These are phyloP conservation scores for Blastocrithidia nonstop DNA, from an alignment of 208 protist species.

Conservation along the genomic window DNA sequence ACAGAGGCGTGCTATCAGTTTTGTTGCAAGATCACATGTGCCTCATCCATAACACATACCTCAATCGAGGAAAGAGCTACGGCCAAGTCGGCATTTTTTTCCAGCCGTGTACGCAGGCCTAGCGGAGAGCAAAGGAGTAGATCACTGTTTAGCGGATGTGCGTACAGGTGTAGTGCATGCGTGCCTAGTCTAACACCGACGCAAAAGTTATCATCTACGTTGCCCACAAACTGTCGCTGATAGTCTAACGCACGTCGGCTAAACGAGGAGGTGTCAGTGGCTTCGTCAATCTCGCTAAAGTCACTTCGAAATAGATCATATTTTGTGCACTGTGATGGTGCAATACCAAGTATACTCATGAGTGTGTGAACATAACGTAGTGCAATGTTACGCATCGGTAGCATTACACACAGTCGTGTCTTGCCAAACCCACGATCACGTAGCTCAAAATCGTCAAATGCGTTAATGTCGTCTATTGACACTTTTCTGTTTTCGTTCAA, in stretches of 20 bases:
- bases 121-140: constrained; percentile 93
- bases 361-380: constrained; percentile 79
- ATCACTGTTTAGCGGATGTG: constrained; percentile 86
- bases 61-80: constrained; percentile 90
- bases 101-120: constrained; percentile 67
- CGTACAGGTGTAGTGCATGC: constrained; percentile 67
- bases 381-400: constrained; percentile 88
- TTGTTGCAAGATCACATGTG: constrained; percentile 93
- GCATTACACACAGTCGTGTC: constrained; percentile 84
- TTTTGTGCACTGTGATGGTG: constrained; percentile 48
- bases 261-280: constrained; percentile 65
- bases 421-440: constrained; percentile 91
- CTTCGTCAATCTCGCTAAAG: constrained; percentile 81
- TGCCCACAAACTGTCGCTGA: constrained; percentile 87
- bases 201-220: constrained; percentile 93
- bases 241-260: constrained; percentile 76
- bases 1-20: constrained; percentile 91
- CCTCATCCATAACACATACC: constrained; percentile 86
- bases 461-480: constrained; percentile 10
- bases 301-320: constrained; percentile 66
- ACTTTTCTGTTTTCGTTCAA: constrained; percentile 2
- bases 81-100: constrained; percentile 52
- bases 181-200: constrained; percentile 77
- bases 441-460: constrained; percentile 50
- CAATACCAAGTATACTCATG: constrained; percentile 43